Base-by-base conservation (phyloP, 1,284 basidiomycete species). In the Baeospora myosura region DNA sequence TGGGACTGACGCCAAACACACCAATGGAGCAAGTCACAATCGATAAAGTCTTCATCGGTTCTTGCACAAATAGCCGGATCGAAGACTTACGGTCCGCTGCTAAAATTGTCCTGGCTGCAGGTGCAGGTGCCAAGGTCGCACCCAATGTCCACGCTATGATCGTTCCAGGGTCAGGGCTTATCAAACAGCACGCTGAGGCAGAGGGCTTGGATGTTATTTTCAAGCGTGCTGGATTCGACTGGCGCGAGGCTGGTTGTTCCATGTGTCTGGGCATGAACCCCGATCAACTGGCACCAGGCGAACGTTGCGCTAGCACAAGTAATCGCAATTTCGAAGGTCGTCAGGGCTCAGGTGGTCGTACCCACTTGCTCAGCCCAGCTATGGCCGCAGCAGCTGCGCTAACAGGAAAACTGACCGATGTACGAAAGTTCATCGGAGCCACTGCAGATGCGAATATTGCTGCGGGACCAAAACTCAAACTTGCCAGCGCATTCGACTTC, bases 221-320 rank as follows among this genome's bases (percentile, higher is more conserved):
- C 74, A 91, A 83, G 63, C 86, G 89, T 40, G 93, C 93, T 21
- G 94, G 94, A 16, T 97, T 96, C 56, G 94, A 97, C 61, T 97
- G 92, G 93, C 78, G 93, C 45, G 94, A 97, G 65, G 94, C 94
- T 22, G 93, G 93, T 23, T 97, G 93, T 62, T 97, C 94, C 23
- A 97, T 97, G 94, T 97, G 93, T 65, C 63, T 97, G 49, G 94
- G 92, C 32, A 97, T 97, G 94, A 97, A 97, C 65, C 90, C 93
- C 7, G 93, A 97, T 65, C 91, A 95, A 63, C 73, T 97, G 40
- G 71, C 76, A 26, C 90, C 91, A 2, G 84, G 87, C 36, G 88
- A 97, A 64, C 86, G 94, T 40, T 97, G 93, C 58, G 93, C 94
- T 4, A 93, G 88, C 55, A 97, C 94, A 30, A 95, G 91, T 59